Evolutionary conservation across 768 basidiomycete genomes (phyloP), one percentile per base, ranked within the genome.

Genomic region (Lepiota subincarnata): DNA sequence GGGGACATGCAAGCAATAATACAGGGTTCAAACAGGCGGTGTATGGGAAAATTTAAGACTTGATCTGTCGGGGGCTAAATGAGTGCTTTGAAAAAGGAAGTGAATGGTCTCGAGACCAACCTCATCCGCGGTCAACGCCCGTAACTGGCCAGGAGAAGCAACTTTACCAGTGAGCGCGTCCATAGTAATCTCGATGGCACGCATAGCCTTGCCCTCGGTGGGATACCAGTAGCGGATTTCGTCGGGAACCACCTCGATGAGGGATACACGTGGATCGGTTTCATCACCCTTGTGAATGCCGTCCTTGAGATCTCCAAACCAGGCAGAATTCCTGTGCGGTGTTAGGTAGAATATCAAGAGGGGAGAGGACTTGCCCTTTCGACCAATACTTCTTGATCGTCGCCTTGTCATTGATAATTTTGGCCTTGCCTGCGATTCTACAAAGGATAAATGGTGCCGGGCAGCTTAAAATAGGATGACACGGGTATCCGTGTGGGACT

Each of bases 231-330:
- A 95, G 50, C 85, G 79, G 58, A 97, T 87, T 72, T 89, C 86
- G 34, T 83, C 76, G 0, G 92, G 90, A 48, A 86, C 68, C 50
- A 97, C 80, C 65, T 91, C 82, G 58, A 96, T 89, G 34, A 89
- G 66, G 6, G 84, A 77, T 3, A 97, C 78, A 20, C 93, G 81
- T 0, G 92, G 90, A 58, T 96, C 94, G 43, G 76, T 71, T 26
- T 77, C 77, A 60, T 86, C 81, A n/a, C 92, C 93, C 60, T 82
- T 86, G 67, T 94, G 92, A 5, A 87, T 70, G 14, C 89, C 89
- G 58, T 96, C 92, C 28, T 85, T 84, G 50, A 94, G 73, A 64
- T 96, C 87, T 35, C 89, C 91, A 60, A 95, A 95, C 78, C 91
- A 97, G 0, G 85, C 87, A 7, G 78, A 66, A 28, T 81, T 73